Percentiles rank a stretch among this genome's conserved stretches.
phyloP scores from a whole-genome alignment of 2,329 filamentous ascomycete species.

The Lachnellula hyalina region DNA sequence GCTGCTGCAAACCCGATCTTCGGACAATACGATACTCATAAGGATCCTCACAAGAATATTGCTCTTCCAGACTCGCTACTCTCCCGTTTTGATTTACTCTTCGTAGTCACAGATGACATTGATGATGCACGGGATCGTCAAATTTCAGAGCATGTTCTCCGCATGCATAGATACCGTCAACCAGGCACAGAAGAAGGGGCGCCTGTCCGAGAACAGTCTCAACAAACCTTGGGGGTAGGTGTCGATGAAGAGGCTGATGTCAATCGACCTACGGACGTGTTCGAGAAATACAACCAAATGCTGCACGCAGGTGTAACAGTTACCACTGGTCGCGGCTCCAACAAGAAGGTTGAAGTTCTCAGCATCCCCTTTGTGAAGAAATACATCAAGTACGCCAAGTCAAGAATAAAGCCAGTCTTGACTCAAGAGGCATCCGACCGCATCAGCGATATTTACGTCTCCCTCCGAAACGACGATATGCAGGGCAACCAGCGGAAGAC shows the following conservation, averaged over 20 bases:
- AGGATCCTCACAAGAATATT: constrained; percentile 98
- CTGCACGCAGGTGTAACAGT: constrained; percentile 85
- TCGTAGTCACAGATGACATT: constrained; percentile 97
- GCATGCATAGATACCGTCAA: constrained; percentile 94
- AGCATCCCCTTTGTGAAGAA: constrained; percentile 99
- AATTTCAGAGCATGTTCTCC: constrained; percentile 91
- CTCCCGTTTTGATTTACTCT: constrained; percentile 96
- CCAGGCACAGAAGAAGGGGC: constrained; percentile 91
- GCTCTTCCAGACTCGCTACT: constrained; percentile 92
- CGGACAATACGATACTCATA: constrained; percentile 96
- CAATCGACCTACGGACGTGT: constrained; percentile 79
- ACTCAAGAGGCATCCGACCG: constrained; percentile 90
- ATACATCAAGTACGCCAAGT: constrained; percentile 98
- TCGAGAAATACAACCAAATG: constrained; percentile 95
- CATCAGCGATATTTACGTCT: constrained; percentile 86
- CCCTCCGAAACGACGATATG: constrained; percentile 91
- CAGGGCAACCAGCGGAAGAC: constrained; percentile 91
- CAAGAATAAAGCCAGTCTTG: constrained; percentile 79
- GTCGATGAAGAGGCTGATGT: constrained; percentile 69
- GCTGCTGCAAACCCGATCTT: constrained; percentile 97
- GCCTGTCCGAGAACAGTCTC: constrained; percentile 81
- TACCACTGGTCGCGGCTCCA: constrained; percentile 66
- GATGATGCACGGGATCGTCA: constrained; percentile 87
- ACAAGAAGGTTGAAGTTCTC: constrained; percentile 77
- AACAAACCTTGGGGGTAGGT: constrained; percentile 82